phyloP scores from a whole-genome alignment of 345 rosid genomes.

The Tarenaya hassleriana region DNA sequence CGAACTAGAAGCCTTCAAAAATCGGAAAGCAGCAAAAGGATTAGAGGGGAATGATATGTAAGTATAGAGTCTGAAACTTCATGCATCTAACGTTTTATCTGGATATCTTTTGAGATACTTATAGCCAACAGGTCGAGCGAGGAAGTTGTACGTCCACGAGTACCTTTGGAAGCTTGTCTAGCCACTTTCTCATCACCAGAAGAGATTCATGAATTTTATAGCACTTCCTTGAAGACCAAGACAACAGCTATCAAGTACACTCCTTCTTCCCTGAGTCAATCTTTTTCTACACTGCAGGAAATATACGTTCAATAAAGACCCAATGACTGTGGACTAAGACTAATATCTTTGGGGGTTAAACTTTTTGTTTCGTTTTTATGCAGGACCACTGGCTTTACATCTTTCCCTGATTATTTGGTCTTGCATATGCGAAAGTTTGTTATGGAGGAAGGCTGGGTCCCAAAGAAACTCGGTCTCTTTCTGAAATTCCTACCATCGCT shows the following conservation, averaged over 20 bases:
- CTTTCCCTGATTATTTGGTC: conserved; percentile 93
- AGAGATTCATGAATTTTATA: conserved; percentile 74
- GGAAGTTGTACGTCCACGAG: conserved; percentile 90
- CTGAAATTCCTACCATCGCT: conserved; percentile 5
- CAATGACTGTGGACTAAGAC: conserved; percentile 5
- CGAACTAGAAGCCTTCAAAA: conserved; percentile 65
- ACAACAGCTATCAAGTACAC: conserved; percentile 87
- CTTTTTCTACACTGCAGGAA: not conserved
- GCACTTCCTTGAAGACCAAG: conserved; percentile 82
- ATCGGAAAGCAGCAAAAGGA: conserved; percentile 57
- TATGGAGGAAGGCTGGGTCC: conserved; percentile 98
- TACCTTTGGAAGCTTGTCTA: conserved; percentile 91
- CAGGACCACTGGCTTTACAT: conserved; percentile 88
- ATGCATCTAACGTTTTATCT: conserved; percentile 16
- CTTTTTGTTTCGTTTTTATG: conserved; percentile 24
- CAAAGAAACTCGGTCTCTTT: conserved; percentile 85
- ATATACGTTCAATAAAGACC: not conserved
- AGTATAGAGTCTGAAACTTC: conserved; percentile 31
- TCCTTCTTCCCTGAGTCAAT: conserved; percentile 15
- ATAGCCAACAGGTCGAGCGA: conserved; percentile 52
- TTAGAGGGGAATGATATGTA: conserved; percentile 71
- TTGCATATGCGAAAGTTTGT: conserved; percentile 97
- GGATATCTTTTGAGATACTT: conserved; percentile 23
- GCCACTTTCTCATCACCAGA: conserved; percentile 78
- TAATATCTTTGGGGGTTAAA: conserved; percentile 11